phyloP scores from a whole-genome alignment of 495 filamentous ascomycete species.

The Poronia punctata region DNA sequence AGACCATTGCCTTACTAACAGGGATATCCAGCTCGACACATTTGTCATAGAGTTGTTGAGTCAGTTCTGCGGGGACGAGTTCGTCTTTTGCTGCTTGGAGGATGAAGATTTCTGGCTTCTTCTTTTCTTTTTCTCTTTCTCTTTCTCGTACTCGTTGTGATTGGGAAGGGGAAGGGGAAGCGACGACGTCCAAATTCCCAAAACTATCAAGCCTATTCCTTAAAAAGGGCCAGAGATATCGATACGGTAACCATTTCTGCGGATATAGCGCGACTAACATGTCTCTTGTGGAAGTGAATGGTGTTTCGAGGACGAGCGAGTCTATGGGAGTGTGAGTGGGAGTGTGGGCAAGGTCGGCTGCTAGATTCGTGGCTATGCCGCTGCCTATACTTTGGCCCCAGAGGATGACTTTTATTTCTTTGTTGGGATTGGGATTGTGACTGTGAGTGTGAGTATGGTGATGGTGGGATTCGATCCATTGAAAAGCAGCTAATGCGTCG shows the following conservation, averaged over 20 bases:
- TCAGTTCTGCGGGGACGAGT: conserved; percentile 55
- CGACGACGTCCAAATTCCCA: conserved; percentile 32
- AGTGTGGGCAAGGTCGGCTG: too few relatives aligned
- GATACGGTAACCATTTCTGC: conserved; percentile 75
- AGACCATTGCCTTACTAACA: conserved; percentile 29
- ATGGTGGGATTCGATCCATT: conserved; percentile 43
- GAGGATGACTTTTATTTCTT: conserved; percentile 48
- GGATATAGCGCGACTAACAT: conserved; percentile 74
- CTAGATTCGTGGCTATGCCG: conserved; percentile 50
- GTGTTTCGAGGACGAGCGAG: conserved; percentile 66
- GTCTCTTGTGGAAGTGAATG: conserved; percentile 62
- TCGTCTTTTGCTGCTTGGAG: conserved; percentile 61
- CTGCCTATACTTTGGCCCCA: conserved; percentile 78
- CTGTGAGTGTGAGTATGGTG: conserved; percentile 14
- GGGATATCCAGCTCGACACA: conserved; percentile 34
- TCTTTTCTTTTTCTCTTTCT: too few relatives aligned
- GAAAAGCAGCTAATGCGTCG: conserved; percentile 55
- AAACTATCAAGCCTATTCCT: conserved; percentile 41
- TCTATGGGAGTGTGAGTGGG: conserved; percentile 34
- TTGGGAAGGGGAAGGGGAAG: too few relatives aligned
- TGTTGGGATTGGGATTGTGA: conserved; percentile 9
- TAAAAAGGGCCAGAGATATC: conserved; percentile 42
- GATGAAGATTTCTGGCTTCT: conserved; percentile 51
- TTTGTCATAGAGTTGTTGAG: conserved; percentile 38
- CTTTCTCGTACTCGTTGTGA: too few relatives aligned